Evolutionary conservation across 2,329 filamentous ascomycete species (phyloP).

Genomic region (Fusarium sp.): DNA sequence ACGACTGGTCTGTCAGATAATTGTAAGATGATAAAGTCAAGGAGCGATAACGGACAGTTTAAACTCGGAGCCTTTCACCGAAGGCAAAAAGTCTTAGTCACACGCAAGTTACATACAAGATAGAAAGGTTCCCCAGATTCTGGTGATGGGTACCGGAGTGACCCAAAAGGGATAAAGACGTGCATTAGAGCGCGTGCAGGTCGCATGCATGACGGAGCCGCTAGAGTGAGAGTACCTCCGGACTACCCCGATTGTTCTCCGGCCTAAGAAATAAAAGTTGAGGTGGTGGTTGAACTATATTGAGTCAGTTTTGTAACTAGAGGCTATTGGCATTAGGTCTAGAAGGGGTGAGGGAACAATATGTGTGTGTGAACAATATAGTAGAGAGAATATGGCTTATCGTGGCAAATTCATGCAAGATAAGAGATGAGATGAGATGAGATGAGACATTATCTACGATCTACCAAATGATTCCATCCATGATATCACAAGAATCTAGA

Average conservation of each 20-base stretch:
- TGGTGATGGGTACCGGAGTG: conserved; percentile 32
- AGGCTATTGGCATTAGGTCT: background rate
- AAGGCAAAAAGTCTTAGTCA: conserved; percentile 32
- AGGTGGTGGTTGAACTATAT: background rate
- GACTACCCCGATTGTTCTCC: conserved; percentile 18
- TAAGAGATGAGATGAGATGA: background rate
- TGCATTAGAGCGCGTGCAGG: conserved; percentile 31
- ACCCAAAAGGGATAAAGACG: conserved; percentile 35
- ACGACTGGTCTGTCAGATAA: background rate
- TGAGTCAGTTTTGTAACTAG: conserved; percentile 12
- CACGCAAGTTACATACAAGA: background rate
- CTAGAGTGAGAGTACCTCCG: conserved; percentile 20
- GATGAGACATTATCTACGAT: background rate
- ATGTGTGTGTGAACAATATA: background rate
- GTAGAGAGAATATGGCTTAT: background rate
- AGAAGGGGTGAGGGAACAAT: background rate
- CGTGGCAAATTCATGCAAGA: conserved; percentile 1
- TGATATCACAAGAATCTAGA: conserved; percentile 20
- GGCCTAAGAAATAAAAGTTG: background rate
- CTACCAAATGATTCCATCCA: conserved; percentile 24
- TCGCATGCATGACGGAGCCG: conserved; percentile 26
- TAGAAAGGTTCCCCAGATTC: conserved; percentile 35
- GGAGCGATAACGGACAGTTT: conserved; percentile 31
- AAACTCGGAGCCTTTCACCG: conserved; percentile 30
- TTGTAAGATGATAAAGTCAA: background rate